Evolutionary conservation across 2,329 filamentous ascomycete species (phyloP), one percentile per base, ranked within the genome.

Genomic region (Fusarium equiseti): DNA sequence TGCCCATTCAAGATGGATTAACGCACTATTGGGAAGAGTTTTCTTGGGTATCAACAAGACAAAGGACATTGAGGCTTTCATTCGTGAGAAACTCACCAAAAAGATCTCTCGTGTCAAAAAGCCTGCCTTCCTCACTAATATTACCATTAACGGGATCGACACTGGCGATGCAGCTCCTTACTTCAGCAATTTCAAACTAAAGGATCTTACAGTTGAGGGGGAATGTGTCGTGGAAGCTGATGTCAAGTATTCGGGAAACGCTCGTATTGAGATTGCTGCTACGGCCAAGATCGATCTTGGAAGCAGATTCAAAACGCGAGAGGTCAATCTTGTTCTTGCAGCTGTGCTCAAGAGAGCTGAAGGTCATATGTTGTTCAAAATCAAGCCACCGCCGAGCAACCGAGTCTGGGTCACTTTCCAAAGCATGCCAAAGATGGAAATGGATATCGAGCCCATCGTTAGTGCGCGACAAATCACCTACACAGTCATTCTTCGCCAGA

Each of bases 391-490:
- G 18, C 96, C 96, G 1, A 98, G 94, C 80, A 99, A 99, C 79
- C 89, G 96, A 43, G 80, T 97, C n/a, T 99, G 96, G 96, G 89
- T 98, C 72, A 91, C 94, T 1, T 99, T 99, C 77, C 93, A 97
- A 78, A 90, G 90, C n/a, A 93, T 94, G 86, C 96, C 96, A 20
- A 95, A 95, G 77, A 92, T 99, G 83, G 94, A 97, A 67, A 90
- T 98, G 86, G 89, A 89, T n/a, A 93, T 98, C 45, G 94, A 98
- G 78, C 96, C 96, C 6, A 95, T 99, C 73, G 94, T 99, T 53
- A 97, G 95, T 82, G 92, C 94, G 16, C 90, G 95, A 62, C 95
- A 98, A 78, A 97, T 99, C 71, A 98, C 96, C 0, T 98, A 97
- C 79, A 93, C 91, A 3, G 88, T 97, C 63, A 96, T 99, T 59